Percentiles rank a stretch among this genome's conserved stretches.
Conservation (phyloP, 2,329 filamentous ascomycete genomes). For the Cephalotrichum gorgonifer region DNA sequence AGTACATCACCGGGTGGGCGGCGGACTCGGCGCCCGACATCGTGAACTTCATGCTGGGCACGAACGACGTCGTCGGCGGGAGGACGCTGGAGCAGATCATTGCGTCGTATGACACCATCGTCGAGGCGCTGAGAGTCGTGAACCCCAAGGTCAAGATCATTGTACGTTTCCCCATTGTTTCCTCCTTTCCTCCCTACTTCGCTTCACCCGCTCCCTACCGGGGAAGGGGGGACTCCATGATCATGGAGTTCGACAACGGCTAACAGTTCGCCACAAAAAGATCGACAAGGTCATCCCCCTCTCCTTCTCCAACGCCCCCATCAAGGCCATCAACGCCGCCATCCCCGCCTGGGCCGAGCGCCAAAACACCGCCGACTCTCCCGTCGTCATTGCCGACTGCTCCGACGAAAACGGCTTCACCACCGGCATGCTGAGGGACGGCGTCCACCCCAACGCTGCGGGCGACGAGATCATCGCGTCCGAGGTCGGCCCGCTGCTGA, state of each 20-base stretch:
- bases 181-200: not conserved
- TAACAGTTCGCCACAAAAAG: not conserved
- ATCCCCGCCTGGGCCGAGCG: slow-evolving; percentile 25
- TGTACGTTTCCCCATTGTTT: slow-evolving; percentile 14
- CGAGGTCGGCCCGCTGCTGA: slow-evolving; percentile 16
- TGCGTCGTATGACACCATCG: slow-evolving; percentile 27
- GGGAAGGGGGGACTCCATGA: too few relatives aligned
- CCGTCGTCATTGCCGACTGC: slow-evolving; percentile 28
- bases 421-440: slow-evolving; percentile 22
- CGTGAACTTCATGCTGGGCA: slow-evolving; percentile 33
- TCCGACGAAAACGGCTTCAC: slow-evolving; percentile 17
- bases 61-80: slow-evolving; percentile 27
- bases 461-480: slow-evolving; percentile 17
- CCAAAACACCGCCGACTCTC: slow-evolving; percentile 23
- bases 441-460: slow-evolving; percentile 25
- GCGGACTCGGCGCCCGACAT: slow-evolving; percentile 24
- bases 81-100: slow-evolving; percentile 21
- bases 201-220: not conserved
- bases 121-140: slow-evolving; percentile 18
- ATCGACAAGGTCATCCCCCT: slow-evolving; percentile 6
- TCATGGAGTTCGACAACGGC: too few relatives aligned
- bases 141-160: slow-evolving; percentile 30
- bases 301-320: slow-evolving; percentile 7
- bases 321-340: slow-evolving; percentile 21
- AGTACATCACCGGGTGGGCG: slow-evolving; percentile 26